Evolutionary conservation across 1,284 basidiomycete genomes (phyloP), one percentile per base, ranked within the genome.

Genomic region (Leucoagaricus sp.): DNA sequence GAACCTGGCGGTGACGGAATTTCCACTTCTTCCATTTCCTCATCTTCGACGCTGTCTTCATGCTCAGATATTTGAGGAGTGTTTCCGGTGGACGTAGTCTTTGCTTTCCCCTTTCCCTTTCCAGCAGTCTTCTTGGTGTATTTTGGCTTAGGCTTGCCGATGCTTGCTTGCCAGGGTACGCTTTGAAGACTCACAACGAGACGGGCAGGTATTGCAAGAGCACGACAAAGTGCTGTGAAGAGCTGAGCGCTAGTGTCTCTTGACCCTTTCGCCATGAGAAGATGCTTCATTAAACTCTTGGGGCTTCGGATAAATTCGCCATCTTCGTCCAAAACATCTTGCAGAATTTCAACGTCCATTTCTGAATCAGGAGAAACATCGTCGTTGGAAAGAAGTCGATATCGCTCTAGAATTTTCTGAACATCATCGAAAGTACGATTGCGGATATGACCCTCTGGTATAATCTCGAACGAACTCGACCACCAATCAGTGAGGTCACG

Each of bases 141-240:
- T 44, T 67, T 70, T 1, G 77, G 65, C 61, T 81, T 83, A 7
- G 79, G 75, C 64, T 82, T 85, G 8, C 84, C 83, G 9, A 81
- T 73, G 29, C 74, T 70, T 12, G 82, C 78, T 67, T 89, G 81
- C 94, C 94, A 97, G 2, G 92, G 91, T 12, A 98, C 86, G 53
- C 91, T 89, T 71, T 99, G 96, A 38, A 98, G 70, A 65, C 93
- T 96, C 58, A 91, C 87, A 13, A 98, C 91, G 38, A 99, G 78
- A 25, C 97, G 80, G 1, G 94, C 84, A 0, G 96, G 96, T 19
- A 99, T 87, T 12, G 89, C 90, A 8, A 98, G 79, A 3, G 89
- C 91, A 15, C 97, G 82, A 67, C 94, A 95, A 0, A 98, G 76
- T 0, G 92, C 86, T 9, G 94, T 96, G 68, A 98, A 98, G 5